Evolutionary conservation across 768 basidiomycete species (phyloP).

Genomic region (Coprinopsis cinerea): DNA sequence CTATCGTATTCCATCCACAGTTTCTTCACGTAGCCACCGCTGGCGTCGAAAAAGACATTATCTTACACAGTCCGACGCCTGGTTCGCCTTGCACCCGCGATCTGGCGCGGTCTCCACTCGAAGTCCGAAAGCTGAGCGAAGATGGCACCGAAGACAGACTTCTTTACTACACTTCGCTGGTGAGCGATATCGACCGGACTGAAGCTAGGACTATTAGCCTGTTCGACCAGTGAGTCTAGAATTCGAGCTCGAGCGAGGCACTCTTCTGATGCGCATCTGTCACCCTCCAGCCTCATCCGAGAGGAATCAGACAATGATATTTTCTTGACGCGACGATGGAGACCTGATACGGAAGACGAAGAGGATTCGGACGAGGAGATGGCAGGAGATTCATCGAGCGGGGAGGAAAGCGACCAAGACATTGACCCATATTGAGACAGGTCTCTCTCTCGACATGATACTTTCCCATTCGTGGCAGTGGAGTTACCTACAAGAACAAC

Average conservation of each 20-base stretch:
- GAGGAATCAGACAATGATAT: slow-evolving; percentile 54
- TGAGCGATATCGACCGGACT: slow-evolving; percentile 24
- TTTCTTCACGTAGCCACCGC: slow-evolving; percentile 61
- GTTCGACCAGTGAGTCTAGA: slow-evolving; percentile 64
- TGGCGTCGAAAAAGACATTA: slow-evolving; percentile 66
- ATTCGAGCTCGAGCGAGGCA: no score
- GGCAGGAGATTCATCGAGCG: background rate
- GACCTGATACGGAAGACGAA: slow-evolving; percentile 23
- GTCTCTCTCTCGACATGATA: background rate
- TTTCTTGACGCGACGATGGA: slow-evolving; percentile 41
- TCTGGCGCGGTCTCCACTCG: slow-evolving; percentile 39
- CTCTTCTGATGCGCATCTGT: slow-evolving; percentile 7
- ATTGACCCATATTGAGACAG: background rate
- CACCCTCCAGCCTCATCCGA: slow-evolving; percentile 44
- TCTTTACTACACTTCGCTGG: slow-evolving; percentile 32
- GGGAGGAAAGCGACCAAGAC: slow-evolving; percentile 8
- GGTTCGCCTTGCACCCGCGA: slow-evolving; percentile 45
- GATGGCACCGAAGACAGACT: slow-evolving; percentile 27
- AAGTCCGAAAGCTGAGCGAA: slow-evolving; percentile 40
- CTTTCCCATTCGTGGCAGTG: no score
- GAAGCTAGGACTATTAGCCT: slow-evolving; percentile 53
- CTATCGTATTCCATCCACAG: slow-evolving; percentile 64
- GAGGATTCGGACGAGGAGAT: slow-evolving; percentile 17
- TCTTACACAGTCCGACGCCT: slow-evolving; percentile 62
- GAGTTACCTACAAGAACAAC: no score